Evolutionary conservation across 2,329 filamentous ascomycete species (phyloP).

Genomic region (Hortaea sp.): DNA sequence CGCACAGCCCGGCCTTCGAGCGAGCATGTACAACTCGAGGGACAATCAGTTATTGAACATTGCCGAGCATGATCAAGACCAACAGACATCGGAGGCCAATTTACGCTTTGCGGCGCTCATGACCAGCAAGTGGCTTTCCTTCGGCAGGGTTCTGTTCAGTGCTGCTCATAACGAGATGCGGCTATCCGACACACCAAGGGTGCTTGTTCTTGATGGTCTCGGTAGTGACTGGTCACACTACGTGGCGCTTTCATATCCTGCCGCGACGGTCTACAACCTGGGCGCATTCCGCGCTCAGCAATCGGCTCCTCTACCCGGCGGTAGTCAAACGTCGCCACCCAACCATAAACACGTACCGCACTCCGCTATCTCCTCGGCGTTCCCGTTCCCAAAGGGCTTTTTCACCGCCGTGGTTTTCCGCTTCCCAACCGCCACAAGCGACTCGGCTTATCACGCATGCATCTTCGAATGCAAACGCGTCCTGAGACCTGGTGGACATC

Average conservation of each 20-base stretch:
- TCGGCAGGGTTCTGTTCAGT: slow-evolving; percentile 74
- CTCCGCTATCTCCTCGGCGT: slow-evolving; percentile 50
- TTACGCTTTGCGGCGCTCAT: slow-evolving; percentile 72
- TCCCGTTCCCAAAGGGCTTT: slow-evolving; percentile 66
- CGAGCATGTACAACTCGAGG: slow-evolving; percentile 28
- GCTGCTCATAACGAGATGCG: slow-evolving; percentile 63
- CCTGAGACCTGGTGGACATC: slow-evolving; percentile 63
- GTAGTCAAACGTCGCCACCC: slow-evolving; percentile 23
- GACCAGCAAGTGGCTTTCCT: slow-evolving; percentile 79
- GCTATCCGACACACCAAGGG: slow-evolving; percentile 48
- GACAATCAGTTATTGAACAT: slow-evolving; percentile 48
- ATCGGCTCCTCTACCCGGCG: slow-evolving; percentile 12
- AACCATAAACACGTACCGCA: slow-evolving; percentile 72
- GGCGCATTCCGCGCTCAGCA: slow-evolving; percentile 22
- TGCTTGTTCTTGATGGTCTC: slow-evolving; percentile 71
- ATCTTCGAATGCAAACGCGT: slow-evolving; percentile 68
- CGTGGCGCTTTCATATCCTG: slow-evolving; percentile 68
- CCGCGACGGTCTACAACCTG: slow-evolving; percentile 67
- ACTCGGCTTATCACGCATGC: slow-evolving; percentile 58
- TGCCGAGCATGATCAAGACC: slow-evolving; percentile 23
- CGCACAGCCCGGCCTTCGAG: slow-evolving; percentile 11
- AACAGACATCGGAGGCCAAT: slow-evolving; percentile 48
- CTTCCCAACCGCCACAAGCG: slow-evolving; percentile 61
- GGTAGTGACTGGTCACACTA: slow-evolving; percentile 90
- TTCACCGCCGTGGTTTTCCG: slow-evolving; percentile 69